These are phyloP conservation scores for Hypholoma sublateritium DNA, from an alignment of 768 basidiomycete genomes.

Conservation along the genomic window DNA sequence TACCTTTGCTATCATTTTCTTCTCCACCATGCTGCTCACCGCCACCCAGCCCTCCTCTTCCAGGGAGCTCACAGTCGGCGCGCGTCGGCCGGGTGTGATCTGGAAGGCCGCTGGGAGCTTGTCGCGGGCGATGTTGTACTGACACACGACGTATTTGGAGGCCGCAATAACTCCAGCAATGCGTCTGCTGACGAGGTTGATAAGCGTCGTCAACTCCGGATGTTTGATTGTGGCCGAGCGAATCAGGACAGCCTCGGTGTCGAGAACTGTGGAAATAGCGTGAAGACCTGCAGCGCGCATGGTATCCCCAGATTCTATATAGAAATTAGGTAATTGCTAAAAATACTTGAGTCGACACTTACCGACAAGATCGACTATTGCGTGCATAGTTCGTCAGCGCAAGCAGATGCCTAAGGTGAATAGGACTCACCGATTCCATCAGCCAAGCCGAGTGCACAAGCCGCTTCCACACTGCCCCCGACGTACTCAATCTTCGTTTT, in stretches of 20 bases:
- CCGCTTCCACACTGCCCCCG: constrained; percentile 97
- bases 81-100: constrained; percentile 87
- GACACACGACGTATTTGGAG: constrained; percentile 82
- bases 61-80: constrained; percentile 83
- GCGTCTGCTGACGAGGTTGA: constrained; percentile 79
- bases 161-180: constrained; percentile 93
- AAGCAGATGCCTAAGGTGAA: neutral
- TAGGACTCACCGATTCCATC: constrained; percentile 85
- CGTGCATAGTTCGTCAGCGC: constrained; percentile 4
- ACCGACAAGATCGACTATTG: constrained; percentile 92
- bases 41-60: constrained; percentile 89
- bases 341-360: constrained; percentile 24
- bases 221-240: constrained; percentile 68
- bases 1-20: constrained; percentile 69
- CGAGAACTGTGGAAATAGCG: constrained; percentile 86
- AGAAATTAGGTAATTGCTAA: neutral
- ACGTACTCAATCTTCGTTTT: constrained; percentile 91
- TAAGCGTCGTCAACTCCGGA: constrained; percentile 61
- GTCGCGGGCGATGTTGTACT: constrained; percentile 84
- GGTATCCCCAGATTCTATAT: constrained; percentile 93
- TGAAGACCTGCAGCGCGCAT: constrained; percentile 98
- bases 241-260: constrained; percentile 89
- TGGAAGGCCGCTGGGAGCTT: constrained; percentile 57
- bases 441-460: constrained; percentile 92
- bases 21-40: constrained; percentile 91